These are phyloP conservation scores for Tulasnella sp. DNA, from an alignment of 768 basidiomycete genomes.

Conservation along the genomic window DNA sequence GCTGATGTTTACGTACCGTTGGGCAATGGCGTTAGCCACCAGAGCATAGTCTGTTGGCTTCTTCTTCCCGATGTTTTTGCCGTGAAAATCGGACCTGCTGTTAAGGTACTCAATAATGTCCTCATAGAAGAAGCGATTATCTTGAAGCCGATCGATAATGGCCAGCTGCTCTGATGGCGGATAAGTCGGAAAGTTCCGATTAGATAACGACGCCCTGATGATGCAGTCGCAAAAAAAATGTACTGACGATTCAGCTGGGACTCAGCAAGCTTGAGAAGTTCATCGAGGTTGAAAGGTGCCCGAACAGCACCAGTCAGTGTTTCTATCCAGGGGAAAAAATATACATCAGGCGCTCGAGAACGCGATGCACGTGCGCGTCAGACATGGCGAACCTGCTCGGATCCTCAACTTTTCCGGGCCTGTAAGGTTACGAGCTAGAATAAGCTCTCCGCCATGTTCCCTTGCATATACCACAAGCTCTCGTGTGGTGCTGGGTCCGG, in stretches of 20 bases:
- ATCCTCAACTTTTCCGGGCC: slow-evolving; percentile 15
- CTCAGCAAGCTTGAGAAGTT: slow-evolving; percentile 59
- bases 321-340: not conserved
- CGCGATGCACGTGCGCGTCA: not conserved
- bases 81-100: slow-evolving; percentile 37
- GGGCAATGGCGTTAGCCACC: slow-evolving; percentile 52
- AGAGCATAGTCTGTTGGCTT: slow-evolving; percentile 38
- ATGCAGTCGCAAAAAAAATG: not conserved
- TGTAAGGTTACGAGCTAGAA: slow-evolving; percentile 11
- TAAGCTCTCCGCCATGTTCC: slow-evolving; percentile 15
- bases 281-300: slow-evolving; percentile 55
- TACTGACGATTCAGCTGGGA: slow-evolving; percentile 61
- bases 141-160: slow-evolving; percentile 58
- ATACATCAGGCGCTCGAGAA: too few species aligned
- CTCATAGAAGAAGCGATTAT: slow-evolving; percentile 53
- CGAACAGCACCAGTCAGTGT: slow-evolving; percentile 39
- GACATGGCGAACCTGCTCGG: slow-evolving; percentile 1
- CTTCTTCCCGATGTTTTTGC: slow-evolving; percentile 24
- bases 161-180: slow-evolving; percentile 37
- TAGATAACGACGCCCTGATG: not conserved
- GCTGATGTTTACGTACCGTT: slow-evolving; percentile 39
- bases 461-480: slow-evolving; percentile 9
- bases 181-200: not conserved
- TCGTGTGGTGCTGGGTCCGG: not conserved
- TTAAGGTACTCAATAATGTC: slow-evolving; percentile 50